Evolutionary conservation across 1,284 basidiomycete genomes (phyloP).

Genomic region (Ustilago esculenta): DNA sequence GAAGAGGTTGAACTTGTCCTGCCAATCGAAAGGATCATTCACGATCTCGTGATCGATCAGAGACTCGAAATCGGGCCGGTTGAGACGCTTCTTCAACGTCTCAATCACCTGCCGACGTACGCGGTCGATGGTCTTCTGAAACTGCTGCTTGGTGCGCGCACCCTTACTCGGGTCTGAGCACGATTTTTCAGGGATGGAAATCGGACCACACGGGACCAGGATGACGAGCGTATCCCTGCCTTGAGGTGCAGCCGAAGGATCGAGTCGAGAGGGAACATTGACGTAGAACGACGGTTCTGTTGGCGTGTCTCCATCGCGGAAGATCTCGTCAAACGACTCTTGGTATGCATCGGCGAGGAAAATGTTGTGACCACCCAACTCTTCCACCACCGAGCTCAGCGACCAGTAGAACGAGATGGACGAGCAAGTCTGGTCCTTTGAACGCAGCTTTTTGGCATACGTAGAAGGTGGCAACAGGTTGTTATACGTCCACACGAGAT

Average conservation of each 20-base stretch:
- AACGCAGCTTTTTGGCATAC: constrained; percentile 59
- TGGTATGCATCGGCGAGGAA: constrained; percentile 69
- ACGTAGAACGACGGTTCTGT: constrained; percentile 72
- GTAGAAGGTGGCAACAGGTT: constrained; percentile 68
- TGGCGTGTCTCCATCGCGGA: constrained; percentile 70
- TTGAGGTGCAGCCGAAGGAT: constrained; percentile 65
- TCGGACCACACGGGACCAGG: constrained; percentile 68
- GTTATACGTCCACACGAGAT: constrained; percentile 71
- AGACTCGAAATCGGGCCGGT: constrained; percentile 47
- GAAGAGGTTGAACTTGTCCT: constrained; percentile 67
- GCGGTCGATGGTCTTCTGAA: constrained; percentile 29
- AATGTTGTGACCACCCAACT: constrained; percentile 70
- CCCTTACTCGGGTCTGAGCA: constrained; percentile 39
- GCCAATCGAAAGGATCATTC: constrained; percentile 68
- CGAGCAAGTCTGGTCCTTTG: constrained; percentile 69
- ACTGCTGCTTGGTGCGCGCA: constrained; percentile 46
- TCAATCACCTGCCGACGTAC: constrained; percentile 57
- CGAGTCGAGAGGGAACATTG: constrained; percentile 70
- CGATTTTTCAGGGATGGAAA: constrained; percentile 47
- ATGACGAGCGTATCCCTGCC: constrained; percentile 68
- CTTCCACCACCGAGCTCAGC: constrained; percentile 68
- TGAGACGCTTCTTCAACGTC: constrained; percentile 50
- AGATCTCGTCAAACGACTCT: constrained; percentile 71
- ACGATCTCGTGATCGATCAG: constrained; percentile 57
- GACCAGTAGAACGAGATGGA: constrained; percentile 72